Evolutionary conservation across 2,329 filamentous ascomycete species (phyloP).

Genomic region (Byssoonygena ceratinophila): DNA sequence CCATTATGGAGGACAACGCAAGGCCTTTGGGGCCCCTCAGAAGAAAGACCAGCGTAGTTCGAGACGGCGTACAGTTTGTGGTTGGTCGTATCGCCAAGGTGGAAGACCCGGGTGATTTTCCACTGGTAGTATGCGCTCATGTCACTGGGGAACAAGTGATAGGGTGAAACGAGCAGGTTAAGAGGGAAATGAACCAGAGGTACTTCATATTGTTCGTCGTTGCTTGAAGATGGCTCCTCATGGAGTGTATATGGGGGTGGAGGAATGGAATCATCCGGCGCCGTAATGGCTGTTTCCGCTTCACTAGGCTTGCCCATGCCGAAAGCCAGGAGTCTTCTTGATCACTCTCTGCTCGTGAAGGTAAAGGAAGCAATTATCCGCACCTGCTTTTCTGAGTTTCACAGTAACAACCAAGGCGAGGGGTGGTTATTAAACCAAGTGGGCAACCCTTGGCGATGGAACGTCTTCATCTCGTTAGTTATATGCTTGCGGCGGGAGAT

Average conservation of each 20-base stretch:
- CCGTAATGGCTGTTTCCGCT: not conserved
- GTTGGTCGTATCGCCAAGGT: not conserved
- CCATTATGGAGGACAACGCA: constrained; percentile 1
- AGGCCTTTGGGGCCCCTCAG: not conserved
- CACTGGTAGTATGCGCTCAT: constrained; percentile 3
- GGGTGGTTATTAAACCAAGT: no score
- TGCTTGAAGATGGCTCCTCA: not conserved
- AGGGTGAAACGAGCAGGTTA: not conserved
- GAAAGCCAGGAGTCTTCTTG: no score
- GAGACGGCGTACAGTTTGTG: constrained; percentile 2
- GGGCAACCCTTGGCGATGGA: no score
- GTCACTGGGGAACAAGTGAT: not conserved
- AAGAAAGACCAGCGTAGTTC: not conserved
- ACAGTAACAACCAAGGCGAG: no score
- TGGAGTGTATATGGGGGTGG: not conserved
- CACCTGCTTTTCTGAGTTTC: no score
- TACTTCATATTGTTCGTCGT: not conserved
- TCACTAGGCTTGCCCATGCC: not conserved
- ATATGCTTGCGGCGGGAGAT: no score
- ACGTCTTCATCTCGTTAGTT: no score
- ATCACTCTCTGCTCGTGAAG: no score
- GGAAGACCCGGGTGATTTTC: constrained; percentile 4
- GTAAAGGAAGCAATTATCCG: no score
- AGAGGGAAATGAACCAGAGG: not conserved
- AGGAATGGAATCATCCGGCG: not conserved